These are phyloP conservation scores for Catenaria anguillulae DNA, from an alignment of 371 early-diverging fungal genomes.

Conservation along the genomic window DNA sequence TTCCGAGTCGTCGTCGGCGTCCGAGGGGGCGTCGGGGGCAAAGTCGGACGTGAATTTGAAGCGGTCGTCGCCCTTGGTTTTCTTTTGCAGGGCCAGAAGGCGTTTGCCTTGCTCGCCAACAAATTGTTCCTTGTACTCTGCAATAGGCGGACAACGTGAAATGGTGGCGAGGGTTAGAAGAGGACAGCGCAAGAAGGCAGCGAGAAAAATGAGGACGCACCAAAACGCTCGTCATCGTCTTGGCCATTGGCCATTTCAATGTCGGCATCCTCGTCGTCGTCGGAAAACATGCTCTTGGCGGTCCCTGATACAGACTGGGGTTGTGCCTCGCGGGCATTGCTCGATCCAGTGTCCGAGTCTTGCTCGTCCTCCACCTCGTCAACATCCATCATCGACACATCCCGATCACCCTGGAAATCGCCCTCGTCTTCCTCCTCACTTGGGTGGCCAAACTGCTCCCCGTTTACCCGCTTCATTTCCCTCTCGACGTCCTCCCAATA, in stretches of 20 bases:
- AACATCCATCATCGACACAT: neutral
- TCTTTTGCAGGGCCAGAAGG: neutral
- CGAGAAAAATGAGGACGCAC: neutral
- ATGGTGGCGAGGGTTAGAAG: no score
- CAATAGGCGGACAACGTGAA: neutral
- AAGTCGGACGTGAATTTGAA: conserved; percentile 3
- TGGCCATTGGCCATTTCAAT: neutral
- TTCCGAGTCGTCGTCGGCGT: neutral
- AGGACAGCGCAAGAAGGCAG: no score
- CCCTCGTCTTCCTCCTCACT: no score
- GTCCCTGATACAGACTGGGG: no score
- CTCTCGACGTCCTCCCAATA: no score
- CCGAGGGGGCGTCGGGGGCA: neutral
- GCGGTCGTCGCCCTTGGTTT: neutral
- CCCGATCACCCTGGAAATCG: no score
- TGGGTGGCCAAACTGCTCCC: no score
- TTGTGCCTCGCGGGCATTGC: neutral
- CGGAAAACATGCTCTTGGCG: neutral
- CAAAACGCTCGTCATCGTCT: neutral
- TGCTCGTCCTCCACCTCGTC: neutral
- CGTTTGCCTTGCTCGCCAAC: neutral
- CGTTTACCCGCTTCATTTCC: no score
- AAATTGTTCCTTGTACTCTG: neutral
- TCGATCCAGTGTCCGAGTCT: neutral
- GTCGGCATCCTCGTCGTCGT: neutral